A percentile compares a stretch with the other conserved stretches of the same genome.
Evolutionary conservation across 2,329 filamentous ascomycete species (phyloP).

Genomic region (Diplocarpon rosae): DNA sequence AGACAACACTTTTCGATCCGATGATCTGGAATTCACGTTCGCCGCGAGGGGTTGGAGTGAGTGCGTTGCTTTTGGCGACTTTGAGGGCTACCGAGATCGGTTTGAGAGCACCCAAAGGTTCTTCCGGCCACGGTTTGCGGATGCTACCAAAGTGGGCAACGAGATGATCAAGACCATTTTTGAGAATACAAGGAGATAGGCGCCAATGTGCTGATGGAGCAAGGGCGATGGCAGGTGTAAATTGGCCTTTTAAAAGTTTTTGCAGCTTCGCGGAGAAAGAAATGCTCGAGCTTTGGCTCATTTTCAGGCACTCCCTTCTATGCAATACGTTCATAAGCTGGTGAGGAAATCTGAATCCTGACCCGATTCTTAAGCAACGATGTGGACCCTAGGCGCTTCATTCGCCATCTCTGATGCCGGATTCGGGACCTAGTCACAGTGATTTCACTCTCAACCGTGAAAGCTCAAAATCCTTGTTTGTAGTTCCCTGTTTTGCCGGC

Average conservation of each 20-base stretch:
- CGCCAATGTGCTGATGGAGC: not conserved
- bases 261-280: no score
- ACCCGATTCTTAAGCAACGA: no score
- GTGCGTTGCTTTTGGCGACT: conserved; percentile 81
- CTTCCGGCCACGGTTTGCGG: conserved; percentile 81
- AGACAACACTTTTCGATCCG: conserved; percentile 84
- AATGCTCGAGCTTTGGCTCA: no score
- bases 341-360: no score
- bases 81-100: conserved; percentile 83
- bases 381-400: no score
- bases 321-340: no score
- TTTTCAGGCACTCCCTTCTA: no score
- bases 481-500: conserved; percentile 19
- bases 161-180: conserved; percentile 96
- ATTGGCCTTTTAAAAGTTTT: no score
- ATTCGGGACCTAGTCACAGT: not conserved
- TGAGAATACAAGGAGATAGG: conserved; percentile 52
- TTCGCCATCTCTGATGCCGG: not conserved
- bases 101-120: conserved; percentile 86
- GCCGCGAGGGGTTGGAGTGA: conserved; percentile 93
- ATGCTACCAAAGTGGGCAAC: conserved; percentile 80
- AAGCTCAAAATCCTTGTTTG: conserved; percentile 8
- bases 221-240: no score
- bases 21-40: conserved; percentile 96
- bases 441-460: not conserved